phyloP scores from a whole-genome alignment of 2,329 filamentous ascomycete genomes.

The Aspergillus sp. region DNA sequence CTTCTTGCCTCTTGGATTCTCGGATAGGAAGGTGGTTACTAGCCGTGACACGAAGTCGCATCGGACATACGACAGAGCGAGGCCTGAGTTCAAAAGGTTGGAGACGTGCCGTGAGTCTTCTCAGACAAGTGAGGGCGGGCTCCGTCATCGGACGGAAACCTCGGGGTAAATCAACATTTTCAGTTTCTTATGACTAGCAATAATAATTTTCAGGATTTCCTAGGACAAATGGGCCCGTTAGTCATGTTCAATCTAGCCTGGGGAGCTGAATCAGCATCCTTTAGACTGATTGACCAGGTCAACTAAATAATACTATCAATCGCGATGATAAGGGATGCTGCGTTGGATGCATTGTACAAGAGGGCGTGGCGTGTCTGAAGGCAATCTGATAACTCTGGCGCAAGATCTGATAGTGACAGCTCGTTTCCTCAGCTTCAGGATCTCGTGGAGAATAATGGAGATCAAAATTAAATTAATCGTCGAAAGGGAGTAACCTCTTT shows the following conservation, averaged over 20 bases:
- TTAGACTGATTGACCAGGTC: not conserved
- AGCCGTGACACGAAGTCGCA: not conserved
- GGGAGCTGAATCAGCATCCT: conserved; percentile 23
- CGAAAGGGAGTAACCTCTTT: not conserved
- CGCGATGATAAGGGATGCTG: not conserved
- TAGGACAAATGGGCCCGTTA: not conserved
- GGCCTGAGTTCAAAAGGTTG: not conserved
- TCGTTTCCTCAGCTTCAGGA: conserved; percentile 7
- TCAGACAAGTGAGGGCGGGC: conserved; percentile 5
- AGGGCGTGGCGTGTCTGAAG: not conserved
- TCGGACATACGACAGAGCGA: conserved; percentile 2
- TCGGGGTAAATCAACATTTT: conserved; percentile 15
- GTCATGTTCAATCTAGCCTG: conserved; percentile 17
- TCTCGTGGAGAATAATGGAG: conserved; percentile 5
- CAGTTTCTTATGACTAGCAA: conserved; percentile 3
- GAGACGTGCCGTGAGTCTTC: not conserved
- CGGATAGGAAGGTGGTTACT: not conserved
- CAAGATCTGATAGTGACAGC: conserved; percentile 16
- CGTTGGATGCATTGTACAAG: not conserved
- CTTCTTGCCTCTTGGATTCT: not conserved
- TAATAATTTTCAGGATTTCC: not conserved
- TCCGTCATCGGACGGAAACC: conserved; percentile 31
- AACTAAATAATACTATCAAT: not conserved
- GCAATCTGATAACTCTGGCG: conserved; percentile 11
- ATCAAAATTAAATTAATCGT: conserved; percentile 5